phyloP scores from a whole-genome alignment of 2,329 filamentous ascomycete species.

The Paracamarosporium sp. region DNA sequence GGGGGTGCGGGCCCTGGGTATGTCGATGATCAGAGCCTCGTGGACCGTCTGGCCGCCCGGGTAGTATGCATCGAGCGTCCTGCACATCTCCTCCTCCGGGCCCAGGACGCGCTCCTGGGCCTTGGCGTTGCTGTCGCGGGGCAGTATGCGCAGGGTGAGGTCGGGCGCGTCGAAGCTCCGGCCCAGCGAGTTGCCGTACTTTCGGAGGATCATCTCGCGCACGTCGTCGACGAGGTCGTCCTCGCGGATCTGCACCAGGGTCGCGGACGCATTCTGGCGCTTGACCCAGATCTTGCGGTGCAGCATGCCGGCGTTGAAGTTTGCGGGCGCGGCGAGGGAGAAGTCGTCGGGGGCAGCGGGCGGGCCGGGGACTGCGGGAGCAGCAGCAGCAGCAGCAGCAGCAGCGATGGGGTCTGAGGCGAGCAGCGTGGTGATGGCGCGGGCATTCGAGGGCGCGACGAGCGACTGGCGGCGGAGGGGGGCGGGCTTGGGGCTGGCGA shows the following conservation, averaged over 20 bases:
- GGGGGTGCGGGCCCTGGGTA: constrained; percentile 77
- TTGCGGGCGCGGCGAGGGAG: constrained; percentile 40
- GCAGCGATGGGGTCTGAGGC: constrained; percentile 46
- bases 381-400: constrained; percentile 28
- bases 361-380: constrained; percentile 28
- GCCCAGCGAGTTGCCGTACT: constrained; percentile 93
- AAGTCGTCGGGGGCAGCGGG: constrained; percentile 49
- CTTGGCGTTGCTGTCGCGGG: constrained; percentile 63
- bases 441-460: constrained; percentile 48
- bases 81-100: constrained; percentile 83
- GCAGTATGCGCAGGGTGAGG: constrained; percentile 76
- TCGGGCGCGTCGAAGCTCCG: constrained; percentile 90
- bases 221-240: constrained; percentile 95
- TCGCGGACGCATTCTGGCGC: constrained; percentile 83
- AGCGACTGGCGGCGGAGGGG: constrained; percentile 49
- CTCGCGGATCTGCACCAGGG: constrained; percentile 82
- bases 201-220: constrained; percentile 87
- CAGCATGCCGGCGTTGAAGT: constrained; percentile 44
- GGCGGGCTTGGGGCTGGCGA: constrained; percentile 40
- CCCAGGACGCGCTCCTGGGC: constrained; percentile 72
- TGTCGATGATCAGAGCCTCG: constrained; percentile 90
- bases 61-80: constrained; percentile 81
- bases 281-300: constrained; percentile 94
- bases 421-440: constrained; percentile 61
- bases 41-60: constrained; percentile 86